Evolutionary conservation across 768 basidiomycete genomes (phyloP).

Genomic region (Leccinellum albellum): DNA sequence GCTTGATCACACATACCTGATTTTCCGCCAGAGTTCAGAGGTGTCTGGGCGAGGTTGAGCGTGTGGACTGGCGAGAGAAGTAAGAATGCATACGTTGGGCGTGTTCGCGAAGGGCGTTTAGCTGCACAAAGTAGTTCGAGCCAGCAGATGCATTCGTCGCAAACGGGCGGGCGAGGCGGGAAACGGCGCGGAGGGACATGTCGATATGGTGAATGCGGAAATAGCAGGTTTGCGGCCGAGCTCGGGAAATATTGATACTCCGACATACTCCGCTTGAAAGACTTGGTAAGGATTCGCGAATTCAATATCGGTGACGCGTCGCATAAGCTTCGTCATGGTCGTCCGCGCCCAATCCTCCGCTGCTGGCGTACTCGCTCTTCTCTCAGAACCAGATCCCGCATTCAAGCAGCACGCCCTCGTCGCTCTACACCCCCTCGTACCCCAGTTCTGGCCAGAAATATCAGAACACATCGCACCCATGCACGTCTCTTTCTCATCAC

Average conservation of each 20-base stretch:
- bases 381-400: conserved; percentile 81
- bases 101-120: conserved; percentile 59
- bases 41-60: conserved; percentile 48
- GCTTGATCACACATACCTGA: conserved; percentile 52
- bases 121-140: conserved; percentile 46
- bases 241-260: conserved; percentile 26
- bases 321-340: conserved; percentile 46
- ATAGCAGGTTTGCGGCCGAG: conserved; percentile 34
- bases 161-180: conserved; percentile 33
- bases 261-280: conserved; percentile 31
- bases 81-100: conserved; percentile 49
- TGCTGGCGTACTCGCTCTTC: conserved; percentile 86
- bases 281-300: conserved; percentile 1
- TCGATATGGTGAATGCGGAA: conserved; percentile 41
- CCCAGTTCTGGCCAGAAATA: conserved; percentile 98
- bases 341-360: conserved; percentile 73
- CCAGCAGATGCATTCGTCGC: conserved; percentile 37
- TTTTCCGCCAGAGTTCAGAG: conserved; percentile 80
- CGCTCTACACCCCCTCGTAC: conserved; percentile 76
- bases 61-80: neutral
- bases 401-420: conserved; percentile 92
- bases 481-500: conserved; percentile 45
- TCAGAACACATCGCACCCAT: conserved; percentile 89
- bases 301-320: conserved; percentile 40
- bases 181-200: conserved; percentile 44